These are phyloP conservation scores for Lyophyllum shimeji DNA, from an alignment of 768 basidiomycete species.

Conservation along the genomic window DNA sequence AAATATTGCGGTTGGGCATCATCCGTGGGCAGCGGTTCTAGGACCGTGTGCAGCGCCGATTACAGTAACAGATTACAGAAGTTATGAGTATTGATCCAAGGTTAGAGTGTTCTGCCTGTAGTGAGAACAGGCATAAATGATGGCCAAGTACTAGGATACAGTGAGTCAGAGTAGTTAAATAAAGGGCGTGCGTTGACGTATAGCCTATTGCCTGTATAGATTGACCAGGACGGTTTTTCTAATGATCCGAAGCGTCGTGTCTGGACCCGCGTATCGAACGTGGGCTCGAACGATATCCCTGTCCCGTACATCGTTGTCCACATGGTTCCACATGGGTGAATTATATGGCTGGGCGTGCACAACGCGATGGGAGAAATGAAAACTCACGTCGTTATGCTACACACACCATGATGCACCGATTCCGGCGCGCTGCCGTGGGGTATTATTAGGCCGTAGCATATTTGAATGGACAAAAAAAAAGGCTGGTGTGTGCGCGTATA, in stretches of 20 bases:
- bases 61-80: constrained; percentile 1
- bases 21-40: constrained; percentile 14
- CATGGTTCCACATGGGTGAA: constrained; percentile 11
- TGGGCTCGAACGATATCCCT: background rate
- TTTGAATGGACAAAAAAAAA: background rate
- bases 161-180: background rate
- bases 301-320: constrained; percentile 8
- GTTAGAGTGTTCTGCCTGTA: background rate
- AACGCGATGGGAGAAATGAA: constrained; percentile 7
- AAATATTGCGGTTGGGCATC: constrained; percentile 1
- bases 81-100: background rate
- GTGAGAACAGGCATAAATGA: constrained; percentile 5
- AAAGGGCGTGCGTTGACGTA: background rate
- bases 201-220: background rate
- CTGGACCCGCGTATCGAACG: constrained; percentile 14
- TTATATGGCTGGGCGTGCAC: background rate
- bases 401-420: background rate
- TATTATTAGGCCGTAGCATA: background rate
- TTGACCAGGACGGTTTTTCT: background rate
- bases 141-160: constrained; percentile 2
- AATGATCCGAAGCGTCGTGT: constrained; percentile 13
- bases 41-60: background rate
- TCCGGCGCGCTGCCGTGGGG: background rate
- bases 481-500: background rate
- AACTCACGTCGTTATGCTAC: background rate